A percentile compares a stretch with the other conserved stretches of the same genome.
These are phyloP conservation scores for Globisporangium middletonii DNA, from an alignment of 352 stramenopile genomes.

Conservation along the genomic window DNA sequence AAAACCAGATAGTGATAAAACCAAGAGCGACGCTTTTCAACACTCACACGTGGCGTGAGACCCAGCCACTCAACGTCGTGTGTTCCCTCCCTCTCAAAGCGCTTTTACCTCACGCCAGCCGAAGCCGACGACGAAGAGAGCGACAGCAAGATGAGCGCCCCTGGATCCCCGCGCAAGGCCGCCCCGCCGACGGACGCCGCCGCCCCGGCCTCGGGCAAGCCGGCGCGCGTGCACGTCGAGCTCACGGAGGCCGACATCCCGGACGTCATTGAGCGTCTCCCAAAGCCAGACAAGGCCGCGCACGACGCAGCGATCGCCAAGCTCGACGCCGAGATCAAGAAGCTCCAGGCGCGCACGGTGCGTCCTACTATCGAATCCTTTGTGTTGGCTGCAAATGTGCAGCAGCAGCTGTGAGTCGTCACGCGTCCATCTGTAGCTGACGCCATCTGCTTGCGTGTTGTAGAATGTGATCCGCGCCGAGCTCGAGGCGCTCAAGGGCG, in stretches of 20 bases:
- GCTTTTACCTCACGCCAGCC: no score
- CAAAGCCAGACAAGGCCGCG: conserved; percentile 86
- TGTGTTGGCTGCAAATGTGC: background rate
- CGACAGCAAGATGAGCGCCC: conserved; percentile 25
- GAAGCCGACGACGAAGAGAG: background rate
- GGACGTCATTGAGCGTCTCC: conserved; percentile 73
- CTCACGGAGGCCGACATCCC: conserved; percentile 51
- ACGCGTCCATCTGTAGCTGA: background rate
- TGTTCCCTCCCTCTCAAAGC: no score
- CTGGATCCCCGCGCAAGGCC: conserved; percentile 26
- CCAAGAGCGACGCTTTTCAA: no score
- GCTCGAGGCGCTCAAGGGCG: conserved; percentile 79
- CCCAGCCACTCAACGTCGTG: no score
- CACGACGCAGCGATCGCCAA: conserved; percentile 83
- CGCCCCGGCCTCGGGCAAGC: conserved; percentile 2
- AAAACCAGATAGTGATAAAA: no score
- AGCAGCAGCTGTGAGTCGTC: background rate
- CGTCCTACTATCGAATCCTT: conserved; percentile 5
- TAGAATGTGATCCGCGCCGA: conserved; percentile 55
- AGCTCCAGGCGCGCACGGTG: conserved; percentile 81
- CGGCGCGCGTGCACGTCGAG: conserved; percentile 15
- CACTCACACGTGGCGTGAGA: no score
- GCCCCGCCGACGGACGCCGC: background rate
- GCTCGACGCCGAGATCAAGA: conserved; percentile 90
- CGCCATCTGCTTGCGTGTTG: background rate